Base-by-base conservation (phyloP, 2,329 filamentous ascomycete species). In the Juglanconis juglandina region DNA sequence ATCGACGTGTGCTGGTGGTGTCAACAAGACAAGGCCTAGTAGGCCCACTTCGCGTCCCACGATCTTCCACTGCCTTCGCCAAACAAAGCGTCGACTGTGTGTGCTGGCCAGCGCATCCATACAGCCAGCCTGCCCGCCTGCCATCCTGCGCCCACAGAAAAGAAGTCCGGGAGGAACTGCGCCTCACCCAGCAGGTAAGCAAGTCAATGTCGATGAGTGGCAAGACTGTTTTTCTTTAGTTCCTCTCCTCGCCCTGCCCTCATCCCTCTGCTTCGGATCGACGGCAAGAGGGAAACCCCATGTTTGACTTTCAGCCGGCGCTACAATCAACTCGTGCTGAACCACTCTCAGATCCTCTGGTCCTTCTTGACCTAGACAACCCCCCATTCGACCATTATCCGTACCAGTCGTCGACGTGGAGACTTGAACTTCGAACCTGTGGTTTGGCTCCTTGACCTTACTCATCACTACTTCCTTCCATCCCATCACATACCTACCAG, bases 261-360 rank as follows among this genome's bases (percentile, higher is more conserved):
- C 24, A 7, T 9, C 46, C 6, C 17, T 14, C 34, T 35, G 47
- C 10, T 39, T 13, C 14, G 37, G 41, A 44, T 53, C 52, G 50
- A 41, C 37, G 24, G 17, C 13, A 53, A 53, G 24, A 44, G 37
- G 52, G 52, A 42, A 53, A 24, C 33, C 41, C 53, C 35, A 39
- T 55, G 53, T 55, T 41, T 55, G 53, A 24, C 53, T 35, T 47
- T 47, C 53, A 55, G 53, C 53, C 42, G 41, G 53, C 42, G 41
- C 53, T 35, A 47, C 41, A 54, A 54, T 42, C 41, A 35, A 33
- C 11, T 17, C 39, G 13, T 24, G 44, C 17, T 47, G 44, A 34
- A 6, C 37, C 17, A 24, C 35, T 39, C 53, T 17, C 42, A 8
- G 4, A 17, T 13, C 44, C 44, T 7, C 33, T 9, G 10, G 10